Conservation (phyloP, 2,329 filamentous ascomycete genomes). For the Verticillium zaregamsianum region DNA sequence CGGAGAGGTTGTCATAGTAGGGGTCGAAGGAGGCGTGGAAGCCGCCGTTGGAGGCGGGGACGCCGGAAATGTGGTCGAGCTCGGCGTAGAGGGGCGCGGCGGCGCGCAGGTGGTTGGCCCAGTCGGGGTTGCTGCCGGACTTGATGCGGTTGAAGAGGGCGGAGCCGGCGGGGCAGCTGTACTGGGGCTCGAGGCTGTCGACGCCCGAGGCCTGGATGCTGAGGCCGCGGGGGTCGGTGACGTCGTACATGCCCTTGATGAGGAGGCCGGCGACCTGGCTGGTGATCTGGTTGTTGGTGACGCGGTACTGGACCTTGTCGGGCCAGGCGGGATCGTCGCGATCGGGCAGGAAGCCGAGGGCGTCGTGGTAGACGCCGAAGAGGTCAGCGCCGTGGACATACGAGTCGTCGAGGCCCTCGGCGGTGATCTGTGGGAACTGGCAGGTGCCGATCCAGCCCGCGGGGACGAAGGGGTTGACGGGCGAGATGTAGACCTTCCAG, state of each 20-base stretch:
- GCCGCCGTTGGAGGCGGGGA: slow-evolving; percentile 47
- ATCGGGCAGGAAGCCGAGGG: slow-evolving; percentile 63
- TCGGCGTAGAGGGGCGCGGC: slow-evolving; percentile 49
- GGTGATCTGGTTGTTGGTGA: slow-evolving; percentile 80
- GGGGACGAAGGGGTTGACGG: slow-evolving; percentile 62
- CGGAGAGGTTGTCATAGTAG: slow-evolving; percentile 81
- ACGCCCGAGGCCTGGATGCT: slow-evolving; percentile 42
- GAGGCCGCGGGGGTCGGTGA: slow-evolving; percentile 36
- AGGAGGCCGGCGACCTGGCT: slow-evolving; percentile 76
- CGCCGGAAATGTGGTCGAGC: slow-evolving; percentile 66
- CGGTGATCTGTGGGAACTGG: slow-evolving; percentile 77
- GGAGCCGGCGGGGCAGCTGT: slow-evolving; percentile 55
- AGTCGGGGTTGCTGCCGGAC: slow-evolving; percentile 40
- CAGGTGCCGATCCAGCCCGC: slow-evolving; percentile 69
- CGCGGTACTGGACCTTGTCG: slow-evolving; percentile 56
- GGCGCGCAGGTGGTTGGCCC: slow-evolving; percentile 60
- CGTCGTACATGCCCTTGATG: slow-evolving; percentile 63
- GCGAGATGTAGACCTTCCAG: slow-evolving; percentile 60
- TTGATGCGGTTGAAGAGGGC: slow-evolving; percentile 38
- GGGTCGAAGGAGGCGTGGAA: slow-evolving; percentile 75
- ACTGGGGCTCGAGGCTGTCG: slow-evolving; percentile 72
- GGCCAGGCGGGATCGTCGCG: slow-evolving; percentile 34
- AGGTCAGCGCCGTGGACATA: slow-evolving; percentile 74
- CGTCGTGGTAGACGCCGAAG: slow-evolving; percentile 68
- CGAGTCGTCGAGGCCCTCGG: slow-evolving; percentile 67